A percentile compares a stretch with the other conserved stretches of the same genome.
Evolutionary conservation across 768 basidiomycete genomes (phyloP).

Genomic region (Chalciporus sphaerocephalus): DNA sequence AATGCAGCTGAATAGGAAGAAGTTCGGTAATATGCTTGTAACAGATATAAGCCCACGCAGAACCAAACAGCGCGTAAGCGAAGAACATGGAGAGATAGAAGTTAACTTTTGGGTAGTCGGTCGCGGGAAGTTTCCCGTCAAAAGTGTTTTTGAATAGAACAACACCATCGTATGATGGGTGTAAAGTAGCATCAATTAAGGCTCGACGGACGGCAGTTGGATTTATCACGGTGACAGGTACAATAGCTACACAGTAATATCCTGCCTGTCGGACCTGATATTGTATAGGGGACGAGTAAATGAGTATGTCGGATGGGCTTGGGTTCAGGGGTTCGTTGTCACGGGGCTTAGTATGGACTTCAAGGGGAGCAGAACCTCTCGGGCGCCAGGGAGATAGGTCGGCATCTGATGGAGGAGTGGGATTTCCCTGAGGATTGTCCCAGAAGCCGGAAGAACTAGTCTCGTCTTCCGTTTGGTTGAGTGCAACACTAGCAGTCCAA

Average conservation of each 20-base stretch:
- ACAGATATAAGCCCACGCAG: conserved; percentile 80
- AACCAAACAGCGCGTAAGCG: conserved; percentile 65
- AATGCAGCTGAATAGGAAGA: conserved; percentile 77
- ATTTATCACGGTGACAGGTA: conserved; percentile 81
- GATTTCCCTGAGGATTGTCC: conserved; percentile 59
- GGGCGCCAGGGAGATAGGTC: conserved; percentile 49
- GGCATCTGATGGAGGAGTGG: conserved; percentile 47
- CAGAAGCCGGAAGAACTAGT: conserved; percentile 40
- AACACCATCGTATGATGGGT: conserved; percentile 73
- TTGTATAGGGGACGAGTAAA: conserved; percentile 69
- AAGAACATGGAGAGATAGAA: conserved; percentile 86
- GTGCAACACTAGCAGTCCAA: conserved; percentile 78
- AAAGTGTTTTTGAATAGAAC: conserved; percentile 89
- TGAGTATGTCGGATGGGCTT: conserved; percentile 46
- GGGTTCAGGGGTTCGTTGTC: conserved; percentile 38
- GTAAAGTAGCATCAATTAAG: conserved; percentile 52
- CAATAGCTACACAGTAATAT: conserved; percentile 94
- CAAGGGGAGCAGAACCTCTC: conserved; percentile 14
- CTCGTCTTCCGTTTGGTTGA: conserved; percentile 35
- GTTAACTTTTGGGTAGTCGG: conserved; percentile 96
- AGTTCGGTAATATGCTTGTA: conserved; percentile 78
- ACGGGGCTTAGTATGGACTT: conserved; percentile 11
- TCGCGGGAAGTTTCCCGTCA: conserved; percentile 81
- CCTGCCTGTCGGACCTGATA: conserved; percentile 85
- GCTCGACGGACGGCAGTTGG: conserved; percentile 32